A percentile compares a stretch with the other conserved stretches of the same genome.
Evolutionary conservation across 768 basidiomycete genomes (phyloP).

Genomic region (Tulasnella sp.): DNA sequence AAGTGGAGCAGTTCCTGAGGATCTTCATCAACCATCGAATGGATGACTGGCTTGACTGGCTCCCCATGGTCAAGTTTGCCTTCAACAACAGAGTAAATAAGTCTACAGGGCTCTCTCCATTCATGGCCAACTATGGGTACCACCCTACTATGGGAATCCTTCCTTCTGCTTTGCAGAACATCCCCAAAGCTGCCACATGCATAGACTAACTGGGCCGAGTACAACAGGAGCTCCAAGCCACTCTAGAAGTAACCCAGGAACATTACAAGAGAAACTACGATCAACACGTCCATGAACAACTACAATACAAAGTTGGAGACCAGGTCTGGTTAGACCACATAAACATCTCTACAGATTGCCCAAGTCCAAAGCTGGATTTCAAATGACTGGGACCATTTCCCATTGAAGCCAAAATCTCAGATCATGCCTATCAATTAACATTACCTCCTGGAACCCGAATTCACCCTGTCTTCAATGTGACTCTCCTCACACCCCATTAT

Average conservation of each 20-base stretch:
- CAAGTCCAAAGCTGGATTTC: not conserved
- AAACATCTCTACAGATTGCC: not conserved
- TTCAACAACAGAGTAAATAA: not conserved
- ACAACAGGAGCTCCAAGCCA: too few relatives aligned
- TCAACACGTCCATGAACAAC: not conserved
- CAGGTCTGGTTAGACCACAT: not conserved
- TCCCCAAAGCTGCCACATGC: too few relatives aligned
- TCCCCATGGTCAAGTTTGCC: not conserved
- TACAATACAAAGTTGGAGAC: too few relatives aligned
- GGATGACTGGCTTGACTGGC: too few relatives aligned
- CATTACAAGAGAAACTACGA: not conserved
- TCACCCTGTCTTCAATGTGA: not conserved
- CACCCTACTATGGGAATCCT: not conserved
- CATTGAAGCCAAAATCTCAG: too few relatives aligned
- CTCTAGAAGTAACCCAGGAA: too few relatives aligned
- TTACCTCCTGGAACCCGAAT: not conserved
- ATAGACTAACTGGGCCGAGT: not conserved
- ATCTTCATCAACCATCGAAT: too few relatives aligned
- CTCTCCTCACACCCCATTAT: not conserved
- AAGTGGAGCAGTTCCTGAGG: too few relatives aligned
- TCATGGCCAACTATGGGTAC: conserved; percentile 21
- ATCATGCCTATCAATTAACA: not conserved
- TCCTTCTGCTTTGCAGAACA: too few relatives aligned
- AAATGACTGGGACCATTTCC: too few relatives aligned
- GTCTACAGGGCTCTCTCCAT: conserved; percentile 19